Evolutionary conservation across 495 filamentous ascomycete genomes (phyloP).

Genomic region (Lophiostoma macrostomum): DNA sequence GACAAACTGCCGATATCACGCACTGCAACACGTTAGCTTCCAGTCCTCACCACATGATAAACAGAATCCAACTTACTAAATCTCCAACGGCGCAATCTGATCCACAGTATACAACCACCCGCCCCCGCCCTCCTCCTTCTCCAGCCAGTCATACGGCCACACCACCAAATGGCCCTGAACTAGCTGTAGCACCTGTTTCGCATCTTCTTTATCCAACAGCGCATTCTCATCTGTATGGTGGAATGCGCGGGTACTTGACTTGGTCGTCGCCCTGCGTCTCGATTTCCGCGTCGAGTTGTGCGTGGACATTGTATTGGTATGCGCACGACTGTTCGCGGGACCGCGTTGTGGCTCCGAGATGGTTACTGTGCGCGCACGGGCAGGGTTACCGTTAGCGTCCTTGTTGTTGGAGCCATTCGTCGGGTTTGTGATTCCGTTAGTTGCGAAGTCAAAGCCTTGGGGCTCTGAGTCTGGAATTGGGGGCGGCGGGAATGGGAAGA

Average conservation of each 20-base stretch:
- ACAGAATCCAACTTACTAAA: slow-evolving; percentile 54
- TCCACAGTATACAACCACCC: slow-evolving; percentile 98
- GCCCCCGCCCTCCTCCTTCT: slow-evolving; percentile 81
- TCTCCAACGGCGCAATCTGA: slow-evolving; percentile 91
- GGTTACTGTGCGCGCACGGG: slow-evolving; percentile 28
- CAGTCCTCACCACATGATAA: no score
- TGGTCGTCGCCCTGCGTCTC: slow-evolving; percentile 71
- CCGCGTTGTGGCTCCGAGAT: slow-evolving; percentile 17
- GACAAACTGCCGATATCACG: no score
- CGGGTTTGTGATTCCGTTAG: not conserved
- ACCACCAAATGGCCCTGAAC: slow-evolving; percentile 85
- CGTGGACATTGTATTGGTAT: slow-evolving; percentile 35
- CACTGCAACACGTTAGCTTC: no score
- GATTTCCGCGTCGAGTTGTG: slow-evolving; percentile 44
- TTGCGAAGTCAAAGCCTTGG: slow-evolving; percentile 19
- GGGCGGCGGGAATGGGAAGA: slow-evolving; percentile 19
- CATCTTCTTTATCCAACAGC: slow-evolving; percentile 65
- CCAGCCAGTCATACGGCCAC: slow-evolving; percentile 93
- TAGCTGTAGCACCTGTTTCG: slow-evolving; percentile 75
- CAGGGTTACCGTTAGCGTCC: slow-evolving; percentile 8
- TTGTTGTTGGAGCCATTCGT: no score
- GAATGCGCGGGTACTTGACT: slow-evolving; percentile 69
- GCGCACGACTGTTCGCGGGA: slow-evolving; percentile 7
- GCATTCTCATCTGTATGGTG: slow-evolving; percentile 60
- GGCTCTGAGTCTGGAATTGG: slow-evolving; percentile 19